Evolutionary conservation across 2,329 filamentous ascomycete genomes (phyloP).

Genomic region (Microdochium trichocladiopsis): DNA sequence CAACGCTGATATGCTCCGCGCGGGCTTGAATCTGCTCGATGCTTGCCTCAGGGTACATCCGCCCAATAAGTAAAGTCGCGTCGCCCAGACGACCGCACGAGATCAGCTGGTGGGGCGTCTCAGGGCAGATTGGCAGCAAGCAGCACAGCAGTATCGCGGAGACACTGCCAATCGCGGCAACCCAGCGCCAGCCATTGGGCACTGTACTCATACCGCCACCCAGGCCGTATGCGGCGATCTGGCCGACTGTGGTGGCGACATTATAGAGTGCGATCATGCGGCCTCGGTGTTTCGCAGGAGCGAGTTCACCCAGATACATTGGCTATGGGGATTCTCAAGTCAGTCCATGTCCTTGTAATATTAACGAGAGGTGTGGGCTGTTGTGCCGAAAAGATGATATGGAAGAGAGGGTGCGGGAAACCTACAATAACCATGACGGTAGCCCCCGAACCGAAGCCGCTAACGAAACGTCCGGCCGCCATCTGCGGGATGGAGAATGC

Average conservation of each 20-base stretch:
- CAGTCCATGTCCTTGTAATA: too few relatives aligned
- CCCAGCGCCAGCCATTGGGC: constrained; percentile 29
- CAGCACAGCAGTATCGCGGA: constrained; percentile 27
- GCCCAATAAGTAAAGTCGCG: constrained; percentile 19
- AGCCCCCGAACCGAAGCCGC: constrained; percentile 32
- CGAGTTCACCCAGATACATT: constrained; percentile 33
- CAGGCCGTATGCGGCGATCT: constrained; percentile 23
- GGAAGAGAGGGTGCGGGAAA: too few relatives aligned
- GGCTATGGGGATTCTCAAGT: too few relatives aligned
- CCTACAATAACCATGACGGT: constrained; percentile 27
- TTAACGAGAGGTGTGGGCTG: too few relatives aligned
- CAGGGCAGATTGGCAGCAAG: constrained; percentile 30
- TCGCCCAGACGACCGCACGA: constrained; percentile 23
- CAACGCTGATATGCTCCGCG: constrained; percentile 22
- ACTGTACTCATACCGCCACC: constrained; percentile 24
- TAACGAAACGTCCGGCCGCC: constrained; percentile 31
- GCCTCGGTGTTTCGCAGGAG: constrained; percentile 33
- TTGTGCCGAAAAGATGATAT: too few relatives aligned
- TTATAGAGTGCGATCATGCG: constrained; percentile 33
- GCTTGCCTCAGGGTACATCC: constrained; percentile 25
- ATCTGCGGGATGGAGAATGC: constrained; percentile 32
- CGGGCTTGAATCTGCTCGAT: constrained; percentile 27
- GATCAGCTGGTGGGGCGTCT: constrained; percentile 30
- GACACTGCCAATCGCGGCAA: constrained; percentile 30
- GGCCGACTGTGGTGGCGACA: constrained; percentile 25